Evolutionary conservation across 2,329 filamentous ascomycete species (phyloP).

Genomic region (Colletotrichum somersetense): DNA sequence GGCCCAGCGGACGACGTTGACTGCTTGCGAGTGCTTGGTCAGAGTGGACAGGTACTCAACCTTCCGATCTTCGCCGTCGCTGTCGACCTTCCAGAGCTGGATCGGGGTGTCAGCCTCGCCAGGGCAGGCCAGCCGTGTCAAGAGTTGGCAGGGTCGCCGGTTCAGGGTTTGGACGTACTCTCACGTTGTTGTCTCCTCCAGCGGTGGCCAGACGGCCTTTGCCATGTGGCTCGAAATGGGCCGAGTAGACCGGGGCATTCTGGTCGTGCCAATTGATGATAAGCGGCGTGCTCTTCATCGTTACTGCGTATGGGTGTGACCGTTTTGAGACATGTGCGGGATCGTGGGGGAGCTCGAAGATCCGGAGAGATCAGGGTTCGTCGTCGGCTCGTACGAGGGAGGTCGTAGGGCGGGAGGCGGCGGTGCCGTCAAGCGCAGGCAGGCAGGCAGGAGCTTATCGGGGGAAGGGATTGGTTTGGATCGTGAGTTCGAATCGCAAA

Average conservation of each 20-base stretch:
- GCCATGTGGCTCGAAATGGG: conserved; percentile 93
- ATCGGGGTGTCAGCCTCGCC: conserved; percentile 30
- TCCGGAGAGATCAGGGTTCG: background rate
- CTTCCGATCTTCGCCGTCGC: conserved; percentile 85
- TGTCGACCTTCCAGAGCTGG: conserved; percentile 91
- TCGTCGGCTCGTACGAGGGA: conserved; percentile 27
- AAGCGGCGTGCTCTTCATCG: conserved; percentile 95
- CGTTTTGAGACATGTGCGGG: conserved; percentile 40
- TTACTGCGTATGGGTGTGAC: conserved; percentile 50
- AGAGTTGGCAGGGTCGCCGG: conserved; percentile 19
- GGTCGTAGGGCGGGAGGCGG: background rate
- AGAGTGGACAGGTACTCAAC: conserved; percentile 94
- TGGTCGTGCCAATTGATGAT: conserved; percentile 99
- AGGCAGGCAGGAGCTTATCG: conserved; percentile 11
- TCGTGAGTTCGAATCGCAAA: conserved; percentile 33
- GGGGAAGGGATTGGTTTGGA: background rate
- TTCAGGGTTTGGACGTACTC: conserved; percentile 67
- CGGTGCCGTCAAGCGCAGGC: background rate
- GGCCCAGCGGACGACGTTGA: conserved; percentile 97
- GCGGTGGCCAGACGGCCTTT: conserved; percentile 94
- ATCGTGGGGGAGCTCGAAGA: conserved; percentile 24
- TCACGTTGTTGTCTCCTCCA: conserved; percentile 95
- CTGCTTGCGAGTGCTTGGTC: conserved; percentile 93
- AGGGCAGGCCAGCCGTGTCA: background rate
- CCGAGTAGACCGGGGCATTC: conserved; percentile 96